Conservation (phyloP, 177 flowering plant genomes). For the Vitis hybrid region DNA sequence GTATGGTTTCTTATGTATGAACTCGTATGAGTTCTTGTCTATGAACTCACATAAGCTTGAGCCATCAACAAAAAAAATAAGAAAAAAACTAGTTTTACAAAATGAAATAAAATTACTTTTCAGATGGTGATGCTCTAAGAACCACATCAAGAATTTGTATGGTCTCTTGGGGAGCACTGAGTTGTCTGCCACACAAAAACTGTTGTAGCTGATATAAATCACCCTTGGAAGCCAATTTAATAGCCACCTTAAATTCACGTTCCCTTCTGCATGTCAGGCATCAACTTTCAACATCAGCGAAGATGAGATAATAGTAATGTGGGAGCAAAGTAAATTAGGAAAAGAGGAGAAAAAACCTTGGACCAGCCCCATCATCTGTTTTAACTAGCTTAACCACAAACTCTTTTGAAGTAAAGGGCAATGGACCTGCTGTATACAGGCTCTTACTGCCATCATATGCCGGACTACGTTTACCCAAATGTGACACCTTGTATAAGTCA, state of each 20-base stretch:
- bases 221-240: constrained; percentile 52
- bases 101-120: constrained; percentile 23
- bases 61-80: not conserved
- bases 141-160: constrained; percentile 78
- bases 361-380: constrained; percentile 18
- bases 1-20: too few species aligned
- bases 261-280: constrained; percentile 41
- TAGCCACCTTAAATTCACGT: constrained; percentile 52
- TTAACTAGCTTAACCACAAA: constrained; percentile 46
- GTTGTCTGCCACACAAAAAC: constrained; percentile 40
- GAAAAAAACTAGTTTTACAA: not conserved
- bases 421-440: constrained; percentile 55
- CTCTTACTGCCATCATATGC: constrained; percentile 75
- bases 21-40: too few species aligned
- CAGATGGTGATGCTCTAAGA: constrained; percentile 47
- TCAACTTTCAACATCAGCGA: not conserved
- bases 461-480: constrained; percentile 30
- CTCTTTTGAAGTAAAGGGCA: constrained; percentile 59
- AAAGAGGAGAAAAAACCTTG: constrained; percentile 4
- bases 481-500: constrained; percentile 16
- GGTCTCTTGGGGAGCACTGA: constrained; percentile 67
- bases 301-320: not conserved
- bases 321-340: too few species aligned
- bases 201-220: constrained; percentile 53
- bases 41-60: not conserved